Conservation (phyloP, 805 yeast species). For the Osmozyma mogii region DNA sequence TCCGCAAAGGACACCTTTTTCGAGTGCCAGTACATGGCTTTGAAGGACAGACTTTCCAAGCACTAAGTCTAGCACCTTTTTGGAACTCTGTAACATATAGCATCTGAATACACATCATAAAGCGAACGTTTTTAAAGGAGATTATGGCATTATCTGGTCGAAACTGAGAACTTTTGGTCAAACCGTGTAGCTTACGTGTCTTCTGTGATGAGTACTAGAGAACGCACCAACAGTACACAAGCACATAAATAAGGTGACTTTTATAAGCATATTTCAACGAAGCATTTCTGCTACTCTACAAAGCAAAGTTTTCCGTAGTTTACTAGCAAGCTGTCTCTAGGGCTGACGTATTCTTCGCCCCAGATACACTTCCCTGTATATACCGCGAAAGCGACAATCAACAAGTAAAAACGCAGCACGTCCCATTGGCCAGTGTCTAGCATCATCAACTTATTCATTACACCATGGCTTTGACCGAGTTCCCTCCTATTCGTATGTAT, state of each 20-base stretch:
- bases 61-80: too few relatives aligned
- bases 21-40: constrained; percentile 36
- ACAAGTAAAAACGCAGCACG: too few relatives aligned
- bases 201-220: too few relatives aligned
- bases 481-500: constrained; percentile 17
- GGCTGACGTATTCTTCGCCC: too few relatives aligned
- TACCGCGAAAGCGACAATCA: not conserved
- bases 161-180: too few relatives aligned
- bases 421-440: constrained; percentile 13
- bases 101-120: too few relatives aligned
- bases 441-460: constrained; percentile 1
- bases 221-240: not conserved
- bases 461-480: constrained; percentile 13
- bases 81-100: too few relatives aligned
- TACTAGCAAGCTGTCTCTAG: too few relatives aligned
- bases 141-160: too few relatives aligned
- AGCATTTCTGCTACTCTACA: not conserved
- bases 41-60: constrained; percentile 33
- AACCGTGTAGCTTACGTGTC: too few relatives aligned
- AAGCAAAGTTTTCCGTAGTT: not conserved
- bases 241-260: not conserved
- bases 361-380: constrained; percentile 3
- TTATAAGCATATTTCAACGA: constrained; percentile 1
- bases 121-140: too few relatives aligned
- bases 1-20: constrained; percentile 35